Evolutionary conservation across 805 yeast species (phyloP).

Genomic region (Wickerhamiella hasegawae): DNA sequence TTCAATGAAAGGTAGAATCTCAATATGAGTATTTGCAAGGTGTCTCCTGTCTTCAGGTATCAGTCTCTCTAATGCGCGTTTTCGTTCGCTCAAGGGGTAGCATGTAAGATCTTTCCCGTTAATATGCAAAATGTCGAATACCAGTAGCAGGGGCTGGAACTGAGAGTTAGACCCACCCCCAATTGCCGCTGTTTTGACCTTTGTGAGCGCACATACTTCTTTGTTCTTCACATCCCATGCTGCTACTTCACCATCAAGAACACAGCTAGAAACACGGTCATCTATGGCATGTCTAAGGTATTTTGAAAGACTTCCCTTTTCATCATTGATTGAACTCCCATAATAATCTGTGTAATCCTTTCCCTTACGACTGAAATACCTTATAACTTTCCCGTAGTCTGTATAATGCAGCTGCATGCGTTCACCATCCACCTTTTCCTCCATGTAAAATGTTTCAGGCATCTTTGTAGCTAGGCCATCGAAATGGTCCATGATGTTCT

Average conservation of each 20-base stretch:
- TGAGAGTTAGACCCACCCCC: slow-evolving; percentile 18
- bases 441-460: slow-evolving; percentile 43
- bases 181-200: slow-evolving; percentile 54
- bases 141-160: slow-evolving; percentile 26
- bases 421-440: slow-evolving; percentile 92
- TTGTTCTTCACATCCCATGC: slow-evolving; percentile 49
- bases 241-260: slow-evolving; percentile 88
- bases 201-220: slow-evolving; percentile 61
- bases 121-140: slow-evolving; percentile 56
- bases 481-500: slow-evolving; percentile 36
- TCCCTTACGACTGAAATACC: slow-evolving; percentile 48
- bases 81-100: slow-evolving; percentile 40
- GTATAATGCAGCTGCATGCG: slow-evolving; percentile 62
- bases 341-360: slow-evolving; percentile 59
- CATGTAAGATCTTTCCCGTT: slow-evolving; percentile 50
- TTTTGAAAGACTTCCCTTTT: slow-evolving; percentile 37
- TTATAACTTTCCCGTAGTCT: slow-evolving; percentile 28
- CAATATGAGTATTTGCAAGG: slow-evolving; percentile 9
- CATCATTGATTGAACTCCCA: slow-evolving; percentile 31
- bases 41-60: slow-evolving; percentile 22
- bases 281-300: slow-evolving; percentile 27
- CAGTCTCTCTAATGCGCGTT: slow-evolving; percentile 31
- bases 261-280: slow-evolving; percentile 21
- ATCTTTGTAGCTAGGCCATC: slow-evolving; percentile 24
- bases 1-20: slow-evolving; percentile 19